Conservation (phyloP, 345 rosid species). For the Arabidopsis suecica region DNA sequence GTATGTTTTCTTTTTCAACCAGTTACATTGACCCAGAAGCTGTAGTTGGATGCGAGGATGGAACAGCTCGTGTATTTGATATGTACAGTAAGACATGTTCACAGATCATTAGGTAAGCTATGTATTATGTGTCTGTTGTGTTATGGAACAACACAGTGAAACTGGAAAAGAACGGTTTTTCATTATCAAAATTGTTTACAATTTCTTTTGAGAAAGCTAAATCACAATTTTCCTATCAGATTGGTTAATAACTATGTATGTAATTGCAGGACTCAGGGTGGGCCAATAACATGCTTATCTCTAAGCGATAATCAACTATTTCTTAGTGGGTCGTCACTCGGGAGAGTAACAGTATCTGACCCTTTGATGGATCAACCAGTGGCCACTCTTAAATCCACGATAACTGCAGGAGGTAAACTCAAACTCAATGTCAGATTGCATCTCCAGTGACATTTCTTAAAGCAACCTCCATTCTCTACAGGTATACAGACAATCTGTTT, state of each 20-base stretch:
- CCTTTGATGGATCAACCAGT: constrained; percentile 65
- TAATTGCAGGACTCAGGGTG: constrained; percentile 71
- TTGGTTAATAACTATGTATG: constrained; percentile 16
- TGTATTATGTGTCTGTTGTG: neutral
- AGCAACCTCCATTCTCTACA: constrained; percentile 43
- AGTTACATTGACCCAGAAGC: constrained; percentile 95
- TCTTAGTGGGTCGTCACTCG: constrained; percentile 75
- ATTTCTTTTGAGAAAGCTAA: neutral
- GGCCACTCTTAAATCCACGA: constrained; percentile 66
- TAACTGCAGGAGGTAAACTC: constrained; percentile 60
- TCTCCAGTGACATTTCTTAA: constrained; percentile 15
- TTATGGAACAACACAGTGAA: neutral
- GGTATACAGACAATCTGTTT: constrained; percentile 74
- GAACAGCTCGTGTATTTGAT: constrained; percentile 86
- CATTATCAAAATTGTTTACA: neutral
- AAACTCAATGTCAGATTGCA: constrained; percentile 12
- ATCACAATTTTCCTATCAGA: neutral
- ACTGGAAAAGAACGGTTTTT: too few relatives aligned
- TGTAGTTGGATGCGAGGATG: constrained; percentile 93
- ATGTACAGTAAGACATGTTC: constrained; percentile 90
- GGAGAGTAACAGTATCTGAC: constrained; percentile 71
- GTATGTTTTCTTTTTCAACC: constrained; percentile 22
- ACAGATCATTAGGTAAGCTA: constrained; percentile 66
- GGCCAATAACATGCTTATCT: constrained; percentile 74
- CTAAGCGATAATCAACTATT: constrained; percentile 70